Base-by-base conservation (phyloP, 306 rosid species). In the Comarum palustre region DNA sequence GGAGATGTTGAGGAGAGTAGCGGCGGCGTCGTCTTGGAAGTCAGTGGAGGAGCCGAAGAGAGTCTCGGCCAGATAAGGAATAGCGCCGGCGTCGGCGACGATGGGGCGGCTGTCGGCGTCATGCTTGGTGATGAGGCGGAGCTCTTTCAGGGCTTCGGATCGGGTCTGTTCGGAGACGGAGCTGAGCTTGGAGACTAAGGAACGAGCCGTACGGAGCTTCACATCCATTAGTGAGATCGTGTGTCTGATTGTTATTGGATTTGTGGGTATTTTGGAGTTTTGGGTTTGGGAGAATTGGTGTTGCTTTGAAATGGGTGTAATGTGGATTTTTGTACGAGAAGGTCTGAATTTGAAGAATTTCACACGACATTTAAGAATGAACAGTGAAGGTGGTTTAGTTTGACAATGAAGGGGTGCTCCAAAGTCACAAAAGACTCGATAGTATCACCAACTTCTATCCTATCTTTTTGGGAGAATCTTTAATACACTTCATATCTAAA, bases 11-110 rank as follows among this genome's bases (percentile, higher is more conserved):
- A 94, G 86, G 12, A 94, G 89, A 0, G 97, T 84, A 11, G 97
- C 96, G 3, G 99, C 88, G 43, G 99, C 99, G 89, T 91, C 85
- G 6, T 90, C 96, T 51, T 94, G 99, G 1, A 87, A 66, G 38
- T 68, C 45, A 78, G 80, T 87, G 0, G 97, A 85, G 10, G 89
- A 66, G 1, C 96, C 75, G 57, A 80, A 88, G 22, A 94, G 96
- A 19, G 89, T 77, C 47, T 94, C 97, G 0, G 92, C 81, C 1
- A 94, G 71, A 66, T 75, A 94, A 0, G 99, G 96, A 16, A 94
- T 82, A 0, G 97, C 95, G 1, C 89, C 96, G 4, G 89, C 79
- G 11, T 87, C 90, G n/a, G 91, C 87, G 4, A 94, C 87, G 0
- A 94, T 10, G 24, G 96, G 78, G n/a, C 99, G 97, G 83, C 82